These are phyloP conservation scores for Phycomyces blakesleeanus DNA, from an alignment of 192 early-diverging fungal genomes.

Conservation along the genomic window DNA sequence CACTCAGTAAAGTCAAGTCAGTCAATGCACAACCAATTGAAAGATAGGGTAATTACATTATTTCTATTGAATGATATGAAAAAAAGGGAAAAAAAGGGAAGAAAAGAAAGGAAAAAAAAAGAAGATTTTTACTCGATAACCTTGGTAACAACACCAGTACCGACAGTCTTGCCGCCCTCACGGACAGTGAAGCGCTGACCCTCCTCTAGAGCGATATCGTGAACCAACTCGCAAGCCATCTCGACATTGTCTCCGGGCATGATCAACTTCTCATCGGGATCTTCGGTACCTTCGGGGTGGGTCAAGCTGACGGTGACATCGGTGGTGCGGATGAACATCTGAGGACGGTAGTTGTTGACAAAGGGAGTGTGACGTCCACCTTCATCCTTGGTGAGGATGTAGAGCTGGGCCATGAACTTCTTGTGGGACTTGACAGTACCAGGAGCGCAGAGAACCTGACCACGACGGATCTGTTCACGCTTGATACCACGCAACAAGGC, in stretches of 20 bases:
- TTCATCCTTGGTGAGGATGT: conserved; percentile 96
- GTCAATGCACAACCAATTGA: too few relatives aligned
- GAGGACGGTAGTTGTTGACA: conserved; percentile 94
- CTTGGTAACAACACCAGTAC: conserved; percentile 71
- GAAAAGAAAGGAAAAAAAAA: too few relatives aligned
- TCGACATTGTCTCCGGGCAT: conserved; percentile 97
- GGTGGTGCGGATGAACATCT: conserved; percentile 93
- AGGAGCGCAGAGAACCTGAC: conserved; percentile 89
- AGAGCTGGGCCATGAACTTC: conserved; percentile 89
- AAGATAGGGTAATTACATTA: too few relatives aligned
- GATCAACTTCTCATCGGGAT: conserved; percentile 92
- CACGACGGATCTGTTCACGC: conserved; percentile 93
- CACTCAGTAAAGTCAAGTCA: too few relatives aligned
- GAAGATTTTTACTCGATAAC: conserved; percentile 31
- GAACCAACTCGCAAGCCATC: conserved; percentile 79
- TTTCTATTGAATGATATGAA: too few relatives aligned
- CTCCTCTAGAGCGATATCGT: conserved; percentile 85
- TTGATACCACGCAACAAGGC: conserved; percentile 95
- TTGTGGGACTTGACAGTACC: conserved; percentile 94
- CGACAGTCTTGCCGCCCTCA: conserved; percentile 97
- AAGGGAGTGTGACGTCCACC: conserved; percentile 98
- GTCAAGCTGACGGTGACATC: conserved; percentile 89
- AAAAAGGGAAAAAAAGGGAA: too few relatives aligned
- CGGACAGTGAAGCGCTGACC: conserved; percentile 96
- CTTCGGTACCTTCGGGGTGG: conserved; percentile 71